Conservation (phyloP, 768 basidiomycete genomes). For the Podaxis carcinomalis region DNA sequence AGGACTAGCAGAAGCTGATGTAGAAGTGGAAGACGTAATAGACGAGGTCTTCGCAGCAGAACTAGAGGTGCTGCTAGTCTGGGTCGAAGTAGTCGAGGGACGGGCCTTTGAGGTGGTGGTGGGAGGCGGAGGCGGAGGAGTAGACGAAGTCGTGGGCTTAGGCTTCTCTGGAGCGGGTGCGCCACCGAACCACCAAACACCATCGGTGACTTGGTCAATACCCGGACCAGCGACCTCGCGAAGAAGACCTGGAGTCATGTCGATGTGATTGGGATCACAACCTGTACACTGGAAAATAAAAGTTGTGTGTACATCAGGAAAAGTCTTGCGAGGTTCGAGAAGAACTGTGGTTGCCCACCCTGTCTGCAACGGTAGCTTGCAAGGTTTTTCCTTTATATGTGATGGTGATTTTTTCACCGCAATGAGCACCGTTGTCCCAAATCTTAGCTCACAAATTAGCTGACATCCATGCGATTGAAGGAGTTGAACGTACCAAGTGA, state of each 20-base stretch:
- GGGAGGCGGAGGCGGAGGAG: slow-evolving; percentile 11
- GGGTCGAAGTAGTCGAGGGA: slow-evolving; percentile 4
- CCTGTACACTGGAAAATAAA: slow-evolving; percentile 28
- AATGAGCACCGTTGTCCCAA: slow-evolving; percentile 36
- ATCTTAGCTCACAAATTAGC: slow-evolving; percentile 24
- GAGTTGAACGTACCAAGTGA: slow-evolving; percentile 25
- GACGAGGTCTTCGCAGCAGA: neutral
- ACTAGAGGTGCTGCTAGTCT: neutral
- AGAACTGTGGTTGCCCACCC: slow-evolving; percentile 24
- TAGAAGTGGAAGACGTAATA: neutral
- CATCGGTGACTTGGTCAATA: slow-evolving; percentile 29
- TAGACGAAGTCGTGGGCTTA: slow-evolving; percentile 18
- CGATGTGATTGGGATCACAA: slow-evolving; percentile 38
- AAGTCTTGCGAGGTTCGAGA: neutral
- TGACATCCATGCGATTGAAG: neutral
- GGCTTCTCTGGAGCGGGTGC: slow-evolving; percentile 17
- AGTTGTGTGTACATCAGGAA: neutral
- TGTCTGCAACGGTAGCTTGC: slow-evolving; percentile 40
- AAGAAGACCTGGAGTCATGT: slow-evolving; percentile 45
- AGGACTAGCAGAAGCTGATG: neutral
- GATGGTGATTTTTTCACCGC: slow-evolving; percentile 42
- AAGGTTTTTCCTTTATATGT: slow-evolving; percentile 30
- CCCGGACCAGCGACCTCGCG: slow-evolving; percentile 28
- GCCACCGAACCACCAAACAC: slow-evolving; percentile 35
- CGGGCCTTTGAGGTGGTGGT: slow-evolving; percentile 16